Evolutionary conservation across 2,329 filamentous ascomycete genomes (phyloP).

Genomic region (Colletotrichum sidae): DNA sequence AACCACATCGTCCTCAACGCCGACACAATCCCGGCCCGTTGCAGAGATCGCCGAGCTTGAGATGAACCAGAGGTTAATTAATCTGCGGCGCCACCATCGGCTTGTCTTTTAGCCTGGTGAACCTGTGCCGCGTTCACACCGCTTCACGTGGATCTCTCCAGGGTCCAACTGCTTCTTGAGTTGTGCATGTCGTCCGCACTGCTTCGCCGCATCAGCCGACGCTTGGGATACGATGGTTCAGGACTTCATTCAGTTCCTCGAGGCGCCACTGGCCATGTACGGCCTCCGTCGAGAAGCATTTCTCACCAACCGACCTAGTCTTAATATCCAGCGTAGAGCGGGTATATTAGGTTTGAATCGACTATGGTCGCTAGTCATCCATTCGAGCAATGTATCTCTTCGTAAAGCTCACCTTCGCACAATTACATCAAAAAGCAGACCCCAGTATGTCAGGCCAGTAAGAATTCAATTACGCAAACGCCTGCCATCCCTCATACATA

Average conservation of each 20-base stretch:
- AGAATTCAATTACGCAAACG: conserved; percentile 39
- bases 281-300: neutral
- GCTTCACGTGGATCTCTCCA: conserved; percentile 19
- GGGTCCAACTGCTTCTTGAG: neutral
- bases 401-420: no score
- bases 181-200: neutral
- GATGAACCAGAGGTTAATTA: conserved; percentile 20
- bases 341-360: no score
- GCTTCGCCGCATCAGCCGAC: conserved; percentile 1
- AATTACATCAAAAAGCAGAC: no score
- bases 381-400: no score
- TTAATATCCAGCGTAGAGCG: no score
- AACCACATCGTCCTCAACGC: conserved; percentile 5
- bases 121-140: neutral
- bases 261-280: neutral
- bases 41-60: conserved; percentile 31
- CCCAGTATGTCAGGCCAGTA: conserved; percentile 14
- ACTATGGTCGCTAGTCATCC: no score
- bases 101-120: neutral
- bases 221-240: conserved; percentile 9
- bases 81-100: neutral
- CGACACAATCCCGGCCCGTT: conserved; percentile 25
- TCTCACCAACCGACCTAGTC: no score
- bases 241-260: neutral
- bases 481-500: conserved; percentile 40